phyloP scores from a whole-genome alignment of 768 basidiomycete genomes.

The Tricholoma saponaceum region DNA sequence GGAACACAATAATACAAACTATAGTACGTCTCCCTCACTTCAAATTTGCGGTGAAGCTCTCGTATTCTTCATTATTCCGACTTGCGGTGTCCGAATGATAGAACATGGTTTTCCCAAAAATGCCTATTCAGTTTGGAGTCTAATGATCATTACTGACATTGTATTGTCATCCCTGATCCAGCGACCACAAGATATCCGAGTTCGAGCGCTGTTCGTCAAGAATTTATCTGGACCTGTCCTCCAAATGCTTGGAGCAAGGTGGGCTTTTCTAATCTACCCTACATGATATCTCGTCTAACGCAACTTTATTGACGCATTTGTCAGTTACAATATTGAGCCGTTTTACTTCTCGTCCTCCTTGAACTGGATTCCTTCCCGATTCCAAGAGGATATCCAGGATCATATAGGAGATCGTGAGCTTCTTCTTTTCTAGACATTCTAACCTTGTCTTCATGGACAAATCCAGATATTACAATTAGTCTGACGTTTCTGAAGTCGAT shows the following conservation, averaged over 20 bases:
- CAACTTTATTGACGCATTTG: background rate
- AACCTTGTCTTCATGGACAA: background rate
- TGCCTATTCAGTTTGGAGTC: background rate
- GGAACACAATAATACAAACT: slow-evolving; percentile 22
- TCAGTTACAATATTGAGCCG: slow-evolving; percentile 55
- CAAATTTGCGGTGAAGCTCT: background rate
- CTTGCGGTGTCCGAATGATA: background rate
- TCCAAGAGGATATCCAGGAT: slow-evolving; percentile 42
- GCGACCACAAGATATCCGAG: slow-evolving; percentile 34
- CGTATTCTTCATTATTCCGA: too few relatives aligned
- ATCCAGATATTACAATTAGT: slow-evolving; percentile 52
- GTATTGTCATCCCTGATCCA: slow-evolving; percentile 11
- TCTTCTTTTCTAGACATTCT: background rate
- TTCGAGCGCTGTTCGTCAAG: slow-evolving; percentile 51
- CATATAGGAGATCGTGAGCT: slow-evolving; percentile 49
- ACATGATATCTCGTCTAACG: background rate
- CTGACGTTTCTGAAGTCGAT: slow-evolving; percentile 48
- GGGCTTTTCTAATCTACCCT: slow-evolving; percentile 31
- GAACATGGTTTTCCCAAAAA: background rate
- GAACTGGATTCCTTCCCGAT: slow-evolving; percentile 67
- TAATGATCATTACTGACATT: background rate
- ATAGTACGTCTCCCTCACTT: slow-evolving; percentile 23
- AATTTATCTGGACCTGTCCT: slow-evolving; percentile 48
- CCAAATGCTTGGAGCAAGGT: slow-evolving; percentile 61
- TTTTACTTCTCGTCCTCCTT: slow-evolving; percentile 65